Conservation (phyloP, 2,329 filamentous ascomycete genomes). For the Tolypocladium cylindrosporum region DNA sequence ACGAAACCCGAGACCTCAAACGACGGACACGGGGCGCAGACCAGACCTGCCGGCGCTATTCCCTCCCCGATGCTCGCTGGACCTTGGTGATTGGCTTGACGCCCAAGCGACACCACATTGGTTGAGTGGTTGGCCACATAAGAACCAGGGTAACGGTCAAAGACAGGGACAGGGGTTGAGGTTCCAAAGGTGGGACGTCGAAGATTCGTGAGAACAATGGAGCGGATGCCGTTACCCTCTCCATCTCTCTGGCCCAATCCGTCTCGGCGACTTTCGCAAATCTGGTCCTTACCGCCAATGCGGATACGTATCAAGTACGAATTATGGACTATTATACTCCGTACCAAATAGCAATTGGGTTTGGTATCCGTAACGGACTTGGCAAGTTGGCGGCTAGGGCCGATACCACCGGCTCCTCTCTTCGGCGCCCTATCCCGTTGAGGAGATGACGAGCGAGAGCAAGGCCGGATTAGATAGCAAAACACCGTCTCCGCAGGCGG, state of each 20-base stretch:
- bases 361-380: not conserved
- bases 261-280: not conserved
- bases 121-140: too few species aligned
- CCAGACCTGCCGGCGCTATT: not conserved
- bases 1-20: not conserved
- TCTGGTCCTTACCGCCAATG: too few species aligned
- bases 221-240: not conserved
- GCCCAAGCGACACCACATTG: not conserved
- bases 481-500: too few species aligned
- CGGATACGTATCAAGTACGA: not conserved
- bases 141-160: not conserved
- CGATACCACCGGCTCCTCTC: too few species aligned
- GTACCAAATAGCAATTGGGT: not conserved
- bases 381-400: not conserved
- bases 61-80: not conserved
- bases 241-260: not conserved
- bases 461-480: too few species aligned
- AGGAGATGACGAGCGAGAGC: too few species aligned
- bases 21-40: not conserved
- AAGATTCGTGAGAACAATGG: not conserved
- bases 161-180: not conserved
- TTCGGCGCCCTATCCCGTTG: too few species aligned
- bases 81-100: not conserved
- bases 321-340: not conserved
- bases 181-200: not conserved